Conservation (phyloP, 225 moss, liverwort and hornwort species). For the Bryum argenteum region DNA sequence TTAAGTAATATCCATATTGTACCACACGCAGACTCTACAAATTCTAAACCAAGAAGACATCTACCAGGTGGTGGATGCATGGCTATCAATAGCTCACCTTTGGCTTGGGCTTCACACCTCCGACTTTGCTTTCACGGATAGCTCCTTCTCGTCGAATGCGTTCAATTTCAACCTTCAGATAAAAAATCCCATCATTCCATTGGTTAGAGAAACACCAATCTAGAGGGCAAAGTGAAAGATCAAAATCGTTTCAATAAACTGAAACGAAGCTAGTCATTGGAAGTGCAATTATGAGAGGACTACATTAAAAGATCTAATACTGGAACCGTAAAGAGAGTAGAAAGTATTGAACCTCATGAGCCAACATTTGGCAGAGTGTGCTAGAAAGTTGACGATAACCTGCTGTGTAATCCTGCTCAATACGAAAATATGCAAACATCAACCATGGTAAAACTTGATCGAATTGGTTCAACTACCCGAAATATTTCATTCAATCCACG, state of each 20-base stretch:
- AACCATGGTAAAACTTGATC: not conserved
- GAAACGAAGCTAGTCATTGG: not conserved
- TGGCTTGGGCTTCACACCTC: slow-evolving; percentile 30
- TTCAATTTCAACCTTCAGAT: slow-evolving; percentile 57
- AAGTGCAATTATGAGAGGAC: slow-evolving; percentile 1
- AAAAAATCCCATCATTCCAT: not conserved
- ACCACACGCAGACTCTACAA: not conserved
- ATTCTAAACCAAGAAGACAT: not conserved
- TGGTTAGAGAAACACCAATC: not conserved
- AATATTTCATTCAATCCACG: not conserved
- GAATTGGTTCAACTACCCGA: not conserved
- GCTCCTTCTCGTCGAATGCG: slow-evolving; percentile 60
- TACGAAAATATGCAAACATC: slow-evolving; percentile 5
- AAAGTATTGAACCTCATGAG: slow-evolving; percentile 54
- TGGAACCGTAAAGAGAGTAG: slow-evolving; percentile 14
- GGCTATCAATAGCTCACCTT: slow-evolving; percentile 21
- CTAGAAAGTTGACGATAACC: slow-evolving; percentile 52
- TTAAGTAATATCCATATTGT: not conserved
- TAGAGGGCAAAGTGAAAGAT: not conserved
- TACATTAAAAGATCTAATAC: not conserved
- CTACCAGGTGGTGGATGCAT: not conserved
- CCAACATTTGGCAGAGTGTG: slow-evolving; percentile 60
- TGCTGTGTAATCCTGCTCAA: slow-evolving; percentile 45
- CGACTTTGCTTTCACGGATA: slow-evolving; percentile 48
- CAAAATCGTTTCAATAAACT: not conserved